These are phyloP conservation scores for Anethum foeniculum DNA, from an alignment of 140 eudicot genomes.

Conservation along the genomic window DNA sequence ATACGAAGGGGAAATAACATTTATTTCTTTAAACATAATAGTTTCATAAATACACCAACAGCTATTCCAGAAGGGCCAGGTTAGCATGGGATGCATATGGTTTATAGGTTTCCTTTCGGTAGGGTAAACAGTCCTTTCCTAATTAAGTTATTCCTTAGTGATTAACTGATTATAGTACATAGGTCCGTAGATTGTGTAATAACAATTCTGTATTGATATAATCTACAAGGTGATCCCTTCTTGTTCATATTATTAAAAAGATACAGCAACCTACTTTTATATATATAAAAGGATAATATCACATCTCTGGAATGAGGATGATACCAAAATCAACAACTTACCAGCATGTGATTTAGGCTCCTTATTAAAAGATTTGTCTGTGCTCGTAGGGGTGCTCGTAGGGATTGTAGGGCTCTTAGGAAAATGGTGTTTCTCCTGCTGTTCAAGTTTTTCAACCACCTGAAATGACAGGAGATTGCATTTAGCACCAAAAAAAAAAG, in stretches of 20 bases:
- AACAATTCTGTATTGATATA: not conserved
- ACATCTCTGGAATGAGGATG: not conserved
- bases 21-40: not conserved
- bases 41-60: not conserved
- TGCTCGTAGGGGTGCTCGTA: constrained; percentile 28
- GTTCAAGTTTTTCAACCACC: constrained; percentile 30
- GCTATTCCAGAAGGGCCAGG: not conserved
- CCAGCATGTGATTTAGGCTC: constrained; percentile 42
- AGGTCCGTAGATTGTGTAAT: not conserved
- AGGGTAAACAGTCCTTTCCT: not conserved
- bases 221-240: not conserved
- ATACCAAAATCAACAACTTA: constrained; percentile 21
- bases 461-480: constrained; percentile 11
- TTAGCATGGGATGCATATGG: not conserved
- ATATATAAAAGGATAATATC: not conserved
- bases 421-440: constrained; percentile 22
- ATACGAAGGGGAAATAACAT: not conserved
- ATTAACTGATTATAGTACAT: not conserved
- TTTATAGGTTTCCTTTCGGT: not conserved
- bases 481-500: not conserved
- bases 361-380: constrained; percentile 19
- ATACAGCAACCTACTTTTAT: not conserved
- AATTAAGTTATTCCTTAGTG: not conserved
- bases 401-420: constrained; percentile 25
- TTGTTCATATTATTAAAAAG: not conserved